Conservation (phyloP, 2,329 filamentous ascomycete genomes). For the Ilyonectria sp. region DNA sequence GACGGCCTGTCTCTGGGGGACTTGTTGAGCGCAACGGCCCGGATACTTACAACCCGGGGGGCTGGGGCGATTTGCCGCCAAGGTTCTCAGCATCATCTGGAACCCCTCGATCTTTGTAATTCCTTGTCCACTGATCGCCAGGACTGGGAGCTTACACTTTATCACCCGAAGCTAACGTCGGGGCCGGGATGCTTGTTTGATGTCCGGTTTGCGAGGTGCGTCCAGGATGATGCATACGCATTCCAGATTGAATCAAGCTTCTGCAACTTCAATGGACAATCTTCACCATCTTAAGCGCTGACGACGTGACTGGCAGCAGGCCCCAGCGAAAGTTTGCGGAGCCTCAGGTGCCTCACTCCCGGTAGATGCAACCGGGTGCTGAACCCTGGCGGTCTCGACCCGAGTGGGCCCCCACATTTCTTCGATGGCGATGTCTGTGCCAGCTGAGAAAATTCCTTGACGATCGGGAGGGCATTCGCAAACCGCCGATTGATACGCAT, state of each 20-base stretch:
- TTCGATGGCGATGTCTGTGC: conserved; percentile 29
- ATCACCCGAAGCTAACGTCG: background rate
- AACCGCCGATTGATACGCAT: conserved; percentile 5
- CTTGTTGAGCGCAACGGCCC: background rate
- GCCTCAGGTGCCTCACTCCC: conserved; percentile 15
- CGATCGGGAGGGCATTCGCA: conserved; percentile 27
- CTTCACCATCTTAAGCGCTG: background rate
- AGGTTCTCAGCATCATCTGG: conserved; percentile 42
- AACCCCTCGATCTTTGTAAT: conserved; percentile 40
- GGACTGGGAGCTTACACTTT: conserved; percentile 1
- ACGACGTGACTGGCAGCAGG: conserved; percentile 13
- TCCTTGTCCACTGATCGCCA: conserved; percentile 34
- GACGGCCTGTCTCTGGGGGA: background rate
- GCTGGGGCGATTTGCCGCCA: conserved; percentile 15
- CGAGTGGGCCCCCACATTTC: conserved; percentile 4
- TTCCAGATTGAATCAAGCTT: background rate
- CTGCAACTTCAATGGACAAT: background rate
- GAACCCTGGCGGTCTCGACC: conserved; percentile 35
- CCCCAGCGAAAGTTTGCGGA: conserved; percentile 8
- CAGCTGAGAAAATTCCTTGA: conserved; percentile 17
- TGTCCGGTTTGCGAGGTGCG: background rate
- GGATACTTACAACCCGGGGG: background rate
- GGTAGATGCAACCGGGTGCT: background rate
- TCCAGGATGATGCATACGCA: background rate
- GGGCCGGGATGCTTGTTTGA: background rate